Evolutionary conservation across 371 early-diverging fungal genomes (phyloP).

Genomic region (Mortierella sp.): DNA sequence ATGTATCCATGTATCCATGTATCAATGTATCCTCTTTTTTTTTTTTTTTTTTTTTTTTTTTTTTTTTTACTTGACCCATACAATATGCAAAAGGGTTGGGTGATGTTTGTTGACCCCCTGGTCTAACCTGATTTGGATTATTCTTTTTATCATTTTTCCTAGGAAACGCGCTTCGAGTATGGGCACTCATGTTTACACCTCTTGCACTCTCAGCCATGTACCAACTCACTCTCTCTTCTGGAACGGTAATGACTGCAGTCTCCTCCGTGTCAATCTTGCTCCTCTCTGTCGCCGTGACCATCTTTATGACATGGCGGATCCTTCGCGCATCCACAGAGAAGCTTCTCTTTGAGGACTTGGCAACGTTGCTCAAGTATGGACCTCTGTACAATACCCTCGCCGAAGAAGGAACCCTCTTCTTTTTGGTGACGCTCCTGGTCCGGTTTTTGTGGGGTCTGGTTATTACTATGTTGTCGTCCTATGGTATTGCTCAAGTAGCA

Average conservation of each 20-base stretch:
- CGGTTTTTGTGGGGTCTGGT: constrained; percentile 50
- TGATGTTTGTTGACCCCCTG: not conserved
- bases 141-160: not conserved
- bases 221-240: constrained; percentile 33
- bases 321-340: constrained; percentile 20
- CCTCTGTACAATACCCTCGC: constrained; percentile 62
- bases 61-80: too few species aligned
- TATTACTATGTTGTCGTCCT: constrained; percentile 42
- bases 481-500: constrained; percentile 40
- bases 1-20: not conserved
- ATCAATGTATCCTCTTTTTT: not conserved
- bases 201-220: constrained; percentile 52
- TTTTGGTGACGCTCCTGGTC: constrained; percentile 52
- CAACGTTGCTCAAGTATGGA: constrained; percentile 59
- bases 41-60: not conserved
- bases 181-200: constrained; percentile 42
- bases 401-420: constrained; percentile 61
- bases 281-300: constrained; percentile 25
- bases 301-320: constrained; percentile 42
- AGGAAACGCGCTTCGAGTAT: constrained; percentile 49
- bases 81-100: too few species aligned
- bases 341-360: constrained; percentile 55
- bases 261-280: constrained; percentile 33
- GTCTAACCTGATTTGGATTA: not conserved
- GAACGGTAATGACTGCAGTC: constrained; percentile 28